Evolutionary conservation across 2,329 filamentous ascomycete genomes (phyloP), one percentile per base, ranked within the genome.

Genomic region (Aspergillus hiratsukae): DNA sequence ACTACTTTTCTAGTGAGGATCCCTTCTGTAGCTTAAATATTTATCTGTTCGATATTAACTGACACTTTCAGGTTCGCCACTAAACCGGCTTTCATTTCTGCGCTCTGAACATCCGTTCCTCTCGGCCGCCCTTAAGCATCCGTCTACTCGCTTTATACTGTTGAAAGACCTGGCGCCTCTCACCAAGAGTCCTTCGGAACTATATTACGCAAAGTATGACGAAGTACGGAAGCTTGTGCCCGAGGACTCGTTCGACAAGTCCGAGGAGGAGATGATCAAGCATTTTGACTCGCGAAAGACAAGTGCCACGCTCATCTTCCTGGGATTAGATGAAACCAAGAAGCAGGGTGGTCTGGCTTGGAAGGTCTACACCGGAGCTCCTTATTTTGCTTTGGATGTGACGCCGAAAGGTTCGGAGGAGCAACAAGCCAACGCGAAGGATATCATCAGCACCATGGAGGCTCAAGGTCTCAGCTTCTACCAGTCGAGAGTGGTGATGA

Each of bases 371-470:
- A 83, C 80, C 35, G 94, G 93, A 3, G 81, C 82, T 50, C 92
- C 94, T 1, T 95, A 87, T 75, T 99, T 97, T 70, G 93, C 92
- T 1, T 73, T 99, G 11, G 94, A 97, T 70, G 83, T 96, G 21
- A 95, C 92, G 3, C 88, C 91, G 0, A 84, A 82, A 60, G 87
- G 83, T 1, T 78, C 78, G 3, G 76, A 86, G 37, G 84, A 83
- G 56, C 84, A 87, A 2, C 82, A 82, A 46, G 58, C 63, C 14
- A 60, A 65, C 19, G 86, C 86, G 1, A 82, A 83, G 56, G 76
- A 77, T 28, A 76, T 92, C 6, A 81, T 88, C 35, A 76, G 82
- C 54, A 75, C 74, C 3, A 73, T 87, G 61, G 82, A 88, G 68
- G 83, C 80, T 56, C 78, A 78, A 49, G 89, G 87, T 0, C 69